These are phyloP conservation scores for Verticillium albo-atrum DNA, from an alignment of 2,329 filamentous ascomycete species.

Conservation along the genomic window DNA sequence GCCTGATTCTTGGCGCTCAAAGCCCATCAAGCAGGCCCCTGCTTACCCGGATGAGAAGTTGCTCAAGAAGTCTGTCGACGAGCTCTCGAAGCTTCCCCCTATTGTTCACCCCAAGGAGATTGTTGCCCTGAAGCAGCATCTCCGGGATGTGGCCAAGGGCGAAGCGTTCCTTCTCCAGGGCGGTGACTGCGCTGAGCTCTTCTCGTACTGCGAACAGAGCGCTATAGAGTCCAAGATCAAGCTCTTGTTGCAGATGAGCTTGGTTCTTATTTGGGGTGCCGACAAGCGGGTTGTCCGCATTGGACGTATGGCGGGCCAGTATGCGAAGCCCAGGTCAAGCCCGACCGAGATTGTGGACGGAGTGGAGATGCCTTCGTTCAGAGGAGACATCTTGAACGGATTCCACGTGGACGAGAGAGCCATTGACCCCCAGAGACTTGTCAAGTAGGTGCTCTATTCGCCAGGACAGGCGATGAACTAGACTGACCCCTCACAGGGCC, in stretches of 20 bases:
- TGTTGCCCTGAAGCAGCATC: slow-evolving; percentile 67
- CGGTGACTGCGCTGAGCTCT: slow-evolving; percentile 94
- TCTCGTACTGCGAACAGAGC: slow-evolving; percentile 87
- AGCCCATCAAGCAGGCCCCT: slow-evolving; percentile 74
- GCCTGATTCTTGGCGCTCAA: slow-evolving; percentile 68
- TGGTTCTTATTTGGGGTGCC: slow-evolving; percentile 88
- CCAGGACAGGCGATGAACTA: not conserved
- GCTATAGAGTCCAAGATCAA: slow-evolving; percentile 97
- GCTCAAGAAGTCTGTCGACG: slow-evolving; percentile 54
- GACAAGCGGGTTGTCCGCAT: slow-evolving; percentile 84
- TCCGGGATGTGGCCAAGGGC: slow-evolving; percentile 83
- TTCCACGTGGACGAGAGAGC: slow-evolving; percentile 70
- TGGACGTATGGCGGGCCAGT: slow-evolving; percentile 94
- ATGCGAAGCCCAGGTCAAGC: slow-evolving; percentile 90
- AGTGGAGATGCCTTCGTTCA: slow-evolving; percentile 79
- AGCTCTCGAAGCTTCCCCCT: slow-evolving; percentile 67
- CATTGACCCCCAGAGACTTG: slow-evolving; percentile 78
- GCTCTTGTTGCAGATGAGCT: slow-evolving; percentile 91
- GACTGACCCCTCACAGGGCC: slow-evolving; percentile 46
- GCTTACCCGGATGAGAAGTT: slow-evolving; percentile 60
- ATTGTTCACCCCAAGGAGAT: slow-evolving; percentile 81
- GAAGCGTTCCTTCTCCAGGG: slow-evolving; percentile 94
- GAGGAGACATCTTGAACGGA: slow-evolving; percentile 94
- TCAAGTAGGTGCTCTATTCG: slow-evolving; percentile 46
- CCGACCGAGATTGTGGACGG: slow-evolving; percentile 80